Percentiles rank a stretch among this genome's conserved stretches.
These are phyloP conservation scores for Linnemannia zychae DNA, from an alignment of 192 early-diverging fungal species.

Conservation along the genomic window DNA sequence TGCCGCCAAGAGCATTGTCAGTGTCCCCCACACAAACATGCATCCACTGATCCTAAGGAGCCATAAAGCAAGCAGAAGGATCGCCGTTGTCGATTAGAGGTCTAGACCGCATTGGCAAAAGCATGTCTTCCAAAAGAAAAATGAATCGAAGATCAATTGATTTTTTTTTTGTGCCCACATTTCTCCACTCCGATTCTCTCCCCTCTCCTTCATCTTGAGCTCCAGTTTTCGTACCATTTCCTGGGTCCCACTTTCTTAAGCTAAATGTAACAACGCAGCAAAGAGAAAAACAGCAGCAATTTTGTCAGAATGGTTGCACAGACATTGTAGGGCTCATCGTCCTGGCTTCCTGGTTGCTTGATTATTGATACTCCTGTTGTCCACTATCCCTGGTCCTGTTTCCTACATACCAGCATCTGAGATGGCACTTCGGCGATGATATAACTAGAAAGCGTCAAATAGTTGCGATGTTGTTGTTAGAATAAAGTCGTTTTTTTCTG, in stretches of 20 bases:
- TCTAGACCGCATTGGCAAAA: neutral
- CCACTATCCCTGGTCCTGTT: neutral
- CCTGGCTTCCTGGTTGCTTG: too few relatives aligned
- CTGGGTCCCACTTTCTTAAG: constrained; percentile 68
- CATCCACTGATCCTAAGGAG: constrained; percentile 55
- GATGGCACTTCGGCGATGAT: constrained; percentile 12
- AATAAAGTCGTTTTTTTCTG: neutral
- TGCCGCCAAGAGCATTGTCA: constrained; percentile 62
- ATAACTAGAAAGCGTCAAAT: neutral
- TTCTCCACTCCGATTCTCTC: constrained; percentile 1
- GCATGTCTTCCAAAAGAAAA: neutral
- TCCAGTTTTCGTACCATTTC: constrained; percentile 33
- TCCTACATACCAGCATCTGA: constrained; percentile 9
- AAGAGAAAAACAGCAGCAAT: constrained; percentile 61
- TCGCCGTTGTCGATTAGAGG: neutral
- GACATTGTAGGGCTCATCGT: neutral
- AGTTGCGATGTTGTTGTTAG: neutral
- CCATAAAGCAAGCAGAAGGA: neutral
- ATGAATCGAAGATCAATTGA: neutral
- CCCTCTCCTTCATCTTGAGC: neutral
- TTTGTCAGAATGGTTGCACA: constrained; percentile 3
- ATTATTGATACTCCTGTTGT: neutral
- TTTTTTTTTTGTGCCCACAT: neutral
- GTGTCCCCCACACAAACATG: constrained; percentile 62
- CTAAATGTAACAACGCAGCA: constrained; percentile 31